Conservation (phyloP, 2,329 filamentous ascomycete species). For the Pseudopithomyces chartarum region DNA sequence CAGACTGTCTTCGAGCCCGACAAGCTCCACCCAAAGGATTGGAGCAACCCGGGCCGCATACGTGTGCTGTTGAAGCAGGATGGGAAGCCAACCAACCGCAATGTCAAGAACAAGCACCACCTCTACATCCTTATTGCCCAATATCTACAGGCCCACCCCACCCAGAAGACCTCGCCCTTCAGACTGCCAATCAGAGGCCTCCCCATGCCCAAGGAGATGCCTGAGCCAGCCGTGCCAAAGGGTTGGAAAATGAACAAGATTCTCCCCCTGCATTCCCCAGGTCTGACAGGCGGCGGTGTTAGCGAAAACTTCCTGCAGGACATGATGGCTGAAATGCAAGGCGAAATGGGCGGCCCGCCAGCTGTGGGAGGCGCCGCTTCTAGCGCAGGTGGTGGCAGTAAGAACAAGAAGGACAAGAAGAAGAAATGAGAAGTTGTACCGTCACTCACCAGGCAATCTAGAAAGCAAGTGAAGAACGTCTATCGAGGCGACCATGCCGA, state of each 20-base stretch:
- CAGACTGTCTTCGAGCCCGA: constrained; percentile 84
- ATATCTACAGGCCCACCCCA: constrained; percentile 79
- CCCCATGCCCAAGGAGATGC: constrained; percentile 69
- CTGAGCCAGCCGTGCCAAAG: constrained; percentile 69
- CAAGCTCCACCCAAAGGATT: constrained; percentile 94
- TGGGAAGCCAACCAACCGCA: constrained; percentile 55
- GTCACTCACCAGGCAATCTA: background rate
- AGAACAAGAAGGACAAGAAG: constrained; percentile 47
- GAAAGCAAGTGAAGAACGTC: background rate
- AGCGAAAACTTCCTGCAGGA: constrained; percentile 94
- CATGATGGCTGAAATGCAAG: constrained; percentile 92
- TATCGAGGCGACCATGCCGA: constrained; percentile 1
- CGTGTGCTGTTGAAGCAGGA: constrained; percentile 74
- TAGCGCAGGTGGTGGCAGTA: constrained; percentile 16
- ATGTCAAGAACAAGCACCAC: constrained; percentile 79
- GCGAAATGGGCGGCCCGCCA: constrained; percentile 39
- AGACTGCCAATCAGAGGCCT: constrained; percentile 75
- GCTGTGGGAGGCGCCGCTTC: constrained; percentile 26
- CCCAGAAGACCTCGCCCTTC: constrained; percentile 72
- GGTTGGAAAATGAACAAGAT: constrained; percentile 91
- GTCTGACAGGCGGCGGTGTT: constrained; percentile 89
- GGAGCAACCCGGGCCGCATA: constrained; percentile 93
- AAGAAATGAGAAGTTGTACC: constrained; percentile 34
- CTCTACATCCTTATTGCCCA: constrained; percentile 80
- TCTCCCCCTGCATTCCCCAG: constrained; percentile 84